Evolutionary conservation across 192 early-diverging fungal genomes (phyloP).

Genomic region (Diversispora epigaea): DNA sequence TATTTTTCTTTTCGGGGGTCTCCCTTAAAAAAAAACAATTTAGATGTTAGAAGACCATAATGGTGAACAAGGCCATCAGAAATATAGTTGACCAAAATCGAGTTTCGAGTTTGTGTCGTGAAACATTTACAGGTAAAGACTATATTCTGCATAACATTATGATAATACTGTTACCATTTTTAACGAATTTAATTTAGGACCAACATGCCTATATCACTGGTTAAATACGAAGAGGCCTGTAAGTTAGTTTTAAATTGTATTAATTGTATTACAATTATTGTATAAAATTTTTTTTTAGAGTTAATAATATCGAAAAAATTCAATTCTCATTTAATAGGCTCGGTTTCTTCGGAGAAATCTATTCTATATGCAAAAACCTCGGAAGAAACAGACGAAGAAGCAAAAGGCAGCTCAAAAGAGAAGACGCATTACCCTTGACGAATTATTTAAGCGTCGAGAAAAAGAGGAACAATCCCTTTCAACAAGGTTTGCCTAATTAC

Average conservation of each 20-base stretch:
- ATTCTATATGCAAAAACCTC: conserved; percentile 19
- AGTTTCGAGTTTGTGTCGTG: conserved; percentile 10
- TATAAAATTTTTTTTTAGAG: neutral
- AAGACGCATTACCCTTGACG: conserved; percentile 8
- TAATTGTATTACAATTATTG: neutral
- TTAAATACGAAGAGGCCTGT: conserved; percentile 3
- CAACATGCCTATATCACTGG: conserved; percentile 21
- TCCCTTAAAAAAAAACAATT: no score
- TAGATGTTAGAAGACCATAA: neutral
- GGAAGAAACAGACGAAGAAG: neutral
- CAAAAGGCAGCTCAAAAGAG: neutral
- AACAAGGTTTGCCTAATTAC: neutral
- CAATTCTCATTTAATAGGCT: neutral
- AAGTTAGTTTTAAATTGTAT: neutral
- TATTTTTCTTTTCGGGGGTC: no score
- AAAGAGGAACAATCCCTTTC: conserved; percentile 9
- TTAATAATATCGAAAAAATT: neutral
- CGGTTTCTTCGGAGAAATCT: conserved; percentile 28
- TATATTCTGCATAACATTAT: neutral
- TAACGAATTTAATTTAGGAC: conserved; percentile 1
- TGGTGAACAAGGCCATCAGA: conserved; percentile 15
- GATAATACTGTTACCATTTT: neutral
- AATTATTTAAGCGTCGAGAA: conserved; percentile 5
- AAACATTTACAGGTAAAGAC: conserved; percentile 23
- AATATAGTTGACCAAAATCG: conserved; percentile 16